Conservation (phyloP, 352 stramenopile species). For the Globisporangium lucens region DNA sequence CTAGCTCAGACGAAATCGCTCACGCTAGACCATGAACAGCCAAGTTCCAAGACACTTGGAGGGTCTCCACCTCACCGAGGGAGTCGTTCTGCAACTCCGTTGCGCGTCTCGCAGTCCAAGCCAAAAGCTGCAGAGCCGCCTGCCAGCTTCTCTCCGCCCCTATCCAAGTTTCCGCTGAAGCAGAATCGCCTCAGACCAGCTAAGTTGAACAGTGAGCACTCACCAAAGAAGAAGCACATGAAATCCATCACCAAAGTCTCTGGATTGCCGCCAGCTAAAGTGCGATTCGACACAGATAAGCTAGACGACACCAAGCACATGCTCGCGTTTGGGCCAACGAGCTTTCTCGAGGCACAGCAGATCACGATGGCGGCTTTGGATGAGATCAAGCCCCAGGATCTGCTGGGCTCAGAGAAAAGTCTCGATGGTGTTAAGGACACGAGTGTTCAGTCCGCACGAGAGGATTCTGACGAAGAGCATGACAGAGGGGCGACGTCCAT, state of each 20-base stretch:
- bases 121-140: not conserved
- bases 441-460: not conserved
- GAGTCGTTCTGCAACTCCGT: constrained; percentile 9
- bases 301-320: not conserved
- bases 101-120: constrained; percentile 4
- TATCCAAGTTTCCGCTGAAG: constrained; percentile 8
- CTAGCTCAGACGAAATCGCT: not conserved
- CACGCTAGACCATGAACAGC: not conserved
- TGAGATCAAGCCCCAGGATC: not conserved
- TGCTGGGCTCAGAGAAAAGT: not conserved
- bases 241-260: not conserved
- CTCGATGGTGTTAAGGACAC: not conserved
- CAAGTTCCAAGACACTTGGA: not conserved
- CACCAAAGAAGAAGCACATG: constrained; percentile 9
- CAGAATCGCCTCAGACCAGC: not conserved
- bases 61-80: constrained; percentile 3
- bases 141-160: not conserved
- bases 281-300: not conserved
- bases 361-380: constrained; percentile 21
- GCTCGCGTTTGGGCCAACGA: constrained; percentile 30
- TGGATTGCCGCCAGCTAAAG: not conserved
- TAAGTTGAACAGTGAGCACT: not conserved
- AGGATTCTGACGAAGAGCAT: not conserved
- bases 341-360: constrained; percentile 39
- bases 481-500: not conserved